Conservation (phyloP, 2,329 filamentous ascomycete genomes). For the Microsporum ferrugineum region DNA sequence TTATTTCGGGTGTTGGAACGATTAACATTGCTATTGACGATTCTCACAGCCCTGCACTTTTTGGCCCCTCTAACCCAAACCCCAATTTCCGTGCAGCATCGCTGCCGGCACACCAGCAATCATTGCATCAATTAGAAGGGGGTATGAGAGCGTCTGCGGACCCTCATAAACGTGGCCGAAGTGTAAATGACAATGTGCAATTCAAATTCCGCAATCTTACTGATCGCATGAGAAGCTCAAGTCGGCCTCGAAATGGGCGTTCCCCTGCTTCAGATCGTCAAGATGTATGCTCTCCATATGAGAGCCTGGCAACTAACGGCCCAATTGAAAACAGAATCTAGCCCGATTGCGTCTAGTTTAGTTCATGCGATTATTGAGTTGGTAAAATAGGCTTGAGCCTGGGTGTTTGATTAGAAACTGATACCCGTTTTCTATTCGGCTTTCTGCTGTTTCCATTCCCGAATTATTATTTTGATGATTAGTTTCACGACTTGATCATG, state of each 20-base stretch:
- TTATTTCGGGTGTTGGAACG: conserved; percentile 28
- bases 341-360: not conserved
- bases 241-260: conserved; percentile 39
- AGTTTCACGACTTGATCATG: not conserved
- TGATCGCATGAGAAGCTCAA: conserved; percentile 49
- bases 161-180: conserved; percentile 41
- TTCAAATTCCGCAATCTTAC: conserved; percentile 43
- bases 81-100: conserved; percentile 22
- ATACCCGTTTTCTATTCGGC: not conserved
- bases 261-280: conserved; percentile 29
- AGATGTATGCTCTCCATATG: conserved; percentile 21
- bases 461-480: not conserved
- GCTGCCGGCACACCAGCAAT: conserved; percentile 15
- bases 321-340: not conserved
- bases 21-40: conserved; percentile 34
- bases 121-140: conserved; percentile 23
- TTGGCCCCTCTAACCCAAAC: not conserved
- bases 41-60: conserved; percentile 4
- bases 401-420: not conserved
- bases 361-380: not conserved
- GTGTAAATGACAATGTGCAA: conserved; percentile 45
- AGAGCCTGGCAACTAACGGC: conserved; percentile 17
- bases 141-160: conserved; percentile 28
- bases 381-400: not conserved
- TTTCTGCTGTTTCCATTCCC: not conserved